phyloP scores from a whole-genome alignment of 768 basidiomycete genomes.

The Suillus weaverae region DNA sequence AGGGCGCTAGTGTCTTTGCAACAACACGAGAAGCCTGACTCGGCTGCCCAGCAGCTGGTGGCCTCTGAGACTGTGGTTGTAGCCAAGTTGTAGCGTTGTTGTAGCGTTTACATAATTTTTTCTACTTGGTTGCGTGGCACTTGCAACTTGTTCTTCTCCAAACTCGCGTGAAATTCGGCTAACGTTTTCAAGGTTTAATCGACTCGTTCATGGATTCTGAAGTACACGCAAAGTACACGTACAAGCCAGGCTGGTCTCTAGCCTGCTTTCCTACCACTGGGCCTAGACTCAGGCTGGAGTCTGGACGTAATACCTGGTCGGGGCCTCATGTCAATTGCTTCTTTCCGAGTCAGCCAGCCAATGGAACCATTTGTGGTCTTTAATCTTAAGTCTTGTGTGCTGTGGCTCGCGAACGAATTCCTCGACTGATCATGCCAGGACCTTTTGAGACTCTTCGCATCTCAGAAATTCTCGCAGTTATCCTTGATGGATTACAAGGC shows the following conservation, averaged over 20 bases:
- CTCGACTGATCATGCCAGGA: not conserved
- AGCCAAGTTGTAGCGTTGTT: too few species aligned
- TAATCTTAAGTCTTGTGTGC: not conserved
- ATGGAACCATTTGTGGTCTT: not conserved
- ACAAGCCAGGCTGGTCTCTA: not conserved
- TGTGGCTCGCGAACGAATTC: too few species aligned
- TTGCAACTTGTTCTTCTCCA: not conserved
- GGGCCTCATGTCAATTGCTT: not conserved
- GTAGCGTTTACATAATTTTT: too few species aligned
- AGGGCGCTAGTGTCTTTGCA: too few species aligned
- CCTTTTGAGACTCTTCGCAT: slow-evolving; percentile 1
- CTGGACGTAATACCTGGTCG: not conserved
- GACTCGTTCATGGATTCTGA: not conserved
- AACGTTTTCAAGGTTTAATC: not conserved
- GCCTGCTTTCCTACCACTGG: not conserved
- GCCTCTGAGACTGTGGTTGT: too few species aligned
- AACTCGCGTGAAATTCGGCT: not conserved
- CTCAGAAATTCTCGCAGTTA: not conserved
- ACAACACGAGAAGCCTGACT: too few species aligned
- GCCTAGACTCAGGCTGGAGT: not conserved
- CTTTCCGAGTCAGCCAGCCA: not conserved
- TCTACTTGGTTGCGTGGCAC: too few species aligned
- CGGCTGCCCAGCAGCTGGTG: too few species aligned
- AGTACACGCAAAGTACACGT: not conserved
- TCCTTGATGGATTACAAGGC: slow-evolving; percentile 3